Conservation (phyloP, 805 yeast species). For the Candida arabinofermentans region DNA sequence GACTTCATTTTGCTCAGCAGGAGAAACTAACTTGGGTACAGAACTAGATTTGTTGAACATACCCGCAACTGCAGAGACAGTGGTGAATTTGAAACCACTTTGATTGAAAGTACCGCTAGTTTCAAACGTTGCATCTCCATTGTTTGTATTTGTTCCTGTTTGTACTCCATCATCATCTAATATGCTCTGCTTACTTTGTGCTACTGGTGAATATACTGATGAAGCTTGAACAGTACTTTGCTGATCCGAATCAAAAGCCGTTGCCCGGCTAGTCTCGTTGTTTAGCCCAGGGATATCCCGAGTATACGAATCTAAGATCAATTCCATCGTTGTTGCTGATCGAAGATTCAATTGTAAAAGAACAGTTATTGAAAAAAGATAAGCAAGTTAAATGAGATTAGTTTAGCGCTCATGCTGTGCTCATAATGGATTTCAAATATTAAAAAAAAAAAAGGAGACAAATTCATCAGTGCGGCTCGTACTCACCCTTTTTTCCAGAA, state of each 20-base stretch:
- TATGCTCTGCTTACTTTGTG: no score
- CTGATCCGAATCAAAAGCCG: not conserved
- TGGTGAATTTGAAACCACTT: not conserved
- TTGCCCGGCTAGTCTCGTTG: no score
- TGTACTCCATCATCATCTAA: no score
- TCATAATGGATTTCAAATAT: not conserved
- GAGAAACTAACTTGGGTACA: not conserved
- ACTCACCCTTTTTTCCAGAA: no score
- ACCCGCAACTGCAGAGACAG: not conserved
- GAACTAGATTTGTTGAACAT: not conserved
- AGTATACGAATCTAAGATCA: no score
- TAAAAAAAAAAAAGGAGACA: not conserved
- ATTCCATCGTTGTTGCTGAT: no score
- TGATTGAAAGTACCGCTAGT: not conserved
- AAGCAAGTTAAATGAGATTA: not conserved
- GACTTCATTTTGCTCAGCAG: no score
- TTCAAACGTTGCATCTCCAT: not conserved
- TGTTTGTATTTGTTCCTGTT: not conserved
- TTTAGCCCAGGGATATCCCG: no score
- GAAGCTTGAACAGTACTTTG: not conserved
- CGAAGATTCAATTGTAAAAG: no score
- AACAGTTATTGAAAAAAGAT: no score
- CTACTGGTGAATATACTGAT: not conserved
- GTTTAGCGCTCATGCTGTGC: slow-evolving; percentile 1
- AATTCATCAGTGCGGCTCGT: not conserved